Evolutionary conservation across 108 stramenopile genomes (phyloP).

Genomic region (Phaeodactylum tricornutum): DNA sequence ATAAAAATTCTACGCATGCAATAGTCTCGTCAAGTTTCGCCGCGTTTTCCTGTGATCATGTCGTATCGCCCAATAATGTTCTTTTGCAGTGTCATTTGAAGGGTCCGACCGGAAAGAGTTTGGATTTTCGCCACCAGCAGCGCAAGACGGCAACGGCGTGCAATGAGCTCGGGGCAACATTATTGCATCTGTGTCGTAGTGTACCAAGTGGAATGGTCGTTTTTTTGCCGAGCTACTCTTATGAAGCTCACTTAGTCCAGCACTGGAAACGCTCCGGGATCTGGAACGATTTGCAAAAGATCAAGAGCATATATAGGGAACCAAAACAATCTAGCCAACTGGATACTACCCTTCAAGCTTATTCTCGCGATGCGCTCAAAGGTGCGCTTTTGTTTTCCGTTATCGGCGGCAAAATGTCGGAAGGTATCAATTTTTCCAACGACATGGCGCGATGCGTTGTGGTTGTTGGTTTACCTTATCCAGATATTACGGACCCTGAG

Average conservation of each 20-base stretch:
- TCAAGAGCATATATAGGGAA: constrained; percentile 64
- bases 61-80: constrained; percentile 69
- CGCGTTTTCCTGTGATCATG: constrained; percentile 94
- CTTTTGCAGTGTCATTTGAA: constrained; percentile 17
- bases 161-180: constrained; percentile 72
- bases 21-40: constrained; percentile 27
- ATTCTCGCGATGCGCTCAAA: constrained; percentile 35
- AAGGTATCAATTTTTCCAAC: constrained; percentile 98
- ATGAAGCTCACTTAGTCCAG: constrained; percentile 73
- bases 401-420: constrained; percentile 95
- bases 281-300: constrained; percentile 45
- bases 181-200: constrained; percentile 51
- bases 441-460: constrained; percentile 94
- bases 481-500: constrained; percentile 91
- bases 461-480: constrained; percentile 97
- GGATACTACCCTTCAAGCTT: constrained; percentile 60
- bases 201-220: constrained; percentile 90
- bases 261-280: constrained; percentile 59
- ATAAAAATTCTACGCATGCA: background rate
- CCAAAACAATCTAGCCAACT: constrained; percentile 68
- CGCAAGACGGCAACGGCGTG: constrained; percentile 39
- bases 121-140: constrained; percentile 81
- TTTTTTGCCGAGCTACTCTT: constrained; percentile 89
- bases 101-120: constrained; percentile 26
- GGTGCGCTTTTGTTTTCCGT: constrained; percentile 92